Evolutionary conservation across 2,329 filamentous ascomycete species (phyloP).

Genomic region (Fusarium stilboides): DNA sequence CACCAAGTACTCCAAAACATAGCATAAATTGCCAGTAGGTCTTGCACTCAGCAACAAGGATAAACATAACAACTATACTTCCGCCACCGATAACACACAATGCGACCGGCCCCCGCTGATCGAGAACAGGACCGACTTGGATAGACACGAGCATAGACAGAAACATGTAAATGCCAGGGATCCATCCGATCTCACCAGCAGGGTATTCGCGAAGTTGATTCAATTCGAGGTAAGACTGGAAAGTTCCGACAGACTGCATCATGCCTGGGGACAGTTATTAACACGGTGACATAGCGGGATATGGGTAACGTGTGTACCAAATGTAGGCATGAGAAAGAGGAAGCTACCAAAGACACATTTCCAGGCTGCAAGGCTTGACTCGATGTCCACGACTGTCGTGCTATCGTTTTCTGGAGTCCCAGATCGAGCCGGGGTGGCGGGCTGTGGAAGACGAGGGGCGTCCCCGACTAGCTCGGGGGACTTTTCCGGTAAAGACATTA

Average conservation of each 20-base stretch:
- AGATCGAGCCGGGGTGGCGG: not conserved
- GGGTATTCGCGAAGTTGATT: constrained; percentile 24
- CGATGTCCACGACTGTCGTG: constrained; percentile 1
- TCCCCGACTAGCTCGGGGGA: not conserved
- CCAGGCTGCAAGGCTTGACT: constrained; percentile 17
- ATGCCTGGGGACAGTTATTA: not conserved
- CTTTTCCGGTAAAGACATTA: constrained; percentile 8
- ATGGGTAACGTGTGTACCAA: not conserved
- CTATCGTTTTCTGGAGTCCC: not conserved
- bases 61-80: not conserved
- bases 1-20: constrained; percentile 12
- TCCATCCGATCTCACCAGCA: constrained; percentile 20
- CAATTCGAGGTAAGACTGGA: constrained; percentile 21
- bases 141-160: constrained; percentile 15
- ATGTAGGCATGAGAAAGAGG: constrained; percentile 20
- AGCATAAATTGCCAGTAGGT: constrained; percentile 22
- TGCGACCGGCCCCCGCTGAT: constrained; percentile 10
- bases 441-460: not conserved
- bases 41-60: constrained; percentile 16
- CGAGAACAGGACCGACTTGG: constrained; percentile 15
- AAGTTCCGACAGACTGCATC: constrained; percentile 29
- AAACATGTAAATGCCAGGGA: constrained; percentile 20
- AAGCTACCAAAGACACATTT: constrained; percentile 18
- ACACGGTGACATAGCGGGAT: no score
- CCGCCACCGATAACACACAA: constrained; percentile 12